Percentiles rank a stretch among this genome's conserved stretches.
Conservation (phyloP, 768 basidiomycete species). For the Naganishia randhawae region DNA sequence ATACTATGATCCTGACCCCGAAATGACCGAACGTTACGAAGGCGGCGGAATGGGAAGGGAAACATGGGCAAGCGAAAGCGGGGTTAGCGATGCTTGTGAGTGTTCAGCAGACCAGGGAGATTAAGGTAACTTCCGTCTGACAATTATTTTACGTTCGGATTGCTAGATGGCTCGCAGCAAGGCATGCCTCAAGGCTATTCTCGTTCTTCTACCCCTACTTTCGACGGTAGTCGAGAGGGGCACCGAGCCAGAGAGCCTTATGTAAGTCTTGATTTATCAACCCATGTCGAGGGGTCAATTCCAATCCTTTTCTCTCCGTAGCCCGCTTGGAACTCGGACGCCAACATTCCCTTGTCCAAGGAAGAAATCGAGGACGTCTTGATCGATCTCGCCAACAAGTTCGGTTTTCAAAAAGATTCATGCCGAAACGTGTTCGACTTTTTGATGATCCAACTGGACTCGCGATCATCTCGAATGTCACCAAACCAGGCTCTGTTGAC, state of each 20-base stretch:
- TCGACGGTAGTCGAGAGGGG: slow-evolving; percentile 62
- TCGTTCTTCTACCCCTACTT: slow-evolving; percentile 70
- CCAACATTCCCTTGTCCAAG: slow-evolving; percentile 93
- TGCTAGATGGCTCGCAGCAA: slow-evolving; percentile 39
- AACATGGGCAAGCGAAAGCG: slow-evolving; percentile 49
- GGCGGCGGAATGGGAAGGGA: slow-evolving; percentile 46
- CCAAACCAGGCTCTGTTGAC: slow-evolving; percentile 92
- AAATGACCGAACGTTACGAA: slow-evolving; percentile 44
- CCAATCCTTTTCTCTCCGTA: neutral
- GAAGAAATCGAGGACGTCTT: slow-evolving; percentile 99
- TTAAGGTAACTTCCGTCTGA: neutral
- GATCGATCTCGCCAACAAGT: slow-evolving; percentile 94
- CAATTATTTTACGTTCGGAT: slow-evolving; percentile 18
- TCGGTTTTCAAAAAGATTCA: slow-evolving; percentile 89
- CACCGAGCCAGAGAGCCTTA: slow-evolving; percentile 68
- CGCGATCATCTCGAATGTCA: slow-evolving; percentile 92
- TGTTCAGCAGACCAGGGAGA: neutral
- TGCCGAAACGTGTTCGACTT: slow-evolving; percentile 74
- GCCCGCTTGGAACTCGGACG: slow-evolving; percentile 87
- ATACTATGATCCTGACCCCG: slow-evolving; percentile 42
- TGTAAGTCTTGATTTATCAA: slow-evolving; percentile 32
- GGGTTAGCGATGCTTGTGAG: slow-evolving; percentile 26
- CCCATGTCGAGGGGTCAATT: neutral
- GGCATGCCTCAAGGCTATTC: slow-evolving; percentile 49
- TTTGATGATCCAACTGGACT: slow-evolving; percentile 94